Evolutionary conservation across 2,329 filamentous ascomycete species (phyloP).

Genomic region (Dothistroma septosporum): DNA sequence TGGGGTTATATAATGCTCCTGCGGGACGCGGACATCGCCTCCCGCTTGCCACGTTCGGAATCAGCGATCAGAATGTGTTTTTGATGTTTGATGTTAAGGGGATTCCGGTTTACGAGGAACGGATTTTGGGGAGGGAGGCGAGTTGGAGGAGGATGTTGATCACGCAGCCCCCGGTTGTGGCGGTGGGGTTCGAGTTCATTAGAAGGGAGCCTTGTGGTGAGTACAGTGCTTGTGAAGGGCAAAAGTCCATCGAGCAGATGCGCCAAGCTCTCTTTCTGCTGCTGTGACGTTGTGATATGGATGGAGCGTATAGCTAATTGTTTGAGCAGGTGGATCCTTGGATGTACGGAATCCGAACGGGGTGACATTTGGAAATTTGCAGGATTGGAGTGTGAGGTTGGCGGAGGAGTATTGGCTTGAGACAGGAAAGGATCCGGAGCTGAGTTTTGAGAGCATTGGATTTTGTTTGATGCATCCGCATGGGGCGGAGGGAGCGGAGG

Average conservation of each 20-base stretch:
- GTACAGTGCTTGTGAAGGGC: too few relatives aligned
- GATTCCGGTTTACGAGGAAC: conserved; percentile 5
- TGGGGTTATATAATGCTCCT: background rate
- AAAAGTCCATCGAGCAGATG: too few relatives aligned
- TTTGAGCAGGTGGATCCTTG: background rate
- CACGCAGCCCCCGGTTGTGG: conserved; percentile 9
- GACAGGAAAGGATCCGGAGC: conserved; percentile 4
- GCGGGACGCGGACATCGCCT: background rate
- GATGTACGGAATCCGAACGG: conserved; percentile 6
- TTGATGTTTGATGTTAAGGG: conserved; percentile 10
- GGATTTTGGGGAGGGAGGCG: background rate
- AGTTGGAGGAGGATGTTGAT: conserved; percentile 11
- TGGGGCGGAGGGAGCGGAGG: conserved; percentile 6
- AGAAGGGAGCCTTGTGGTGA: conserved; percentile 1
- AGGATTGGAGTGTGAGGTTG: conserved; percentile 7
- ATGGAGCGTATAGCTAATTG: too few relatives aligned
- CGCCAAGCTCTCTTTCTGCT: too few relatives aligned
- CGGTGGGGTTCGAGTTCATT: conserved; percentile 10
- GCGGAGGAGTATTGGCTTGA: conserved; percentile 2
- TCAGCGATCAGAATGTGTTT: conserved; percentile 7
- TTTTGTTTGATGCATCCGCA: conserved; percentile 12
- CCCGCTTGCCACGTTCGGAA: conserved; percentile 9
- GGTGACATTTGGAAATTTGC: conserved; percentile 12
- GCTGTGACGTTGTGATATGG: too few relatives aligned
- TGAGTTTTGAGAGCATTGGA: conserved; percentile 8